A percentile compares a stretch with the other conserved stretches of the same genome.
Conservation (phyloP, 179 eudicot species). For the Patellifolia procumbens region DNA sequence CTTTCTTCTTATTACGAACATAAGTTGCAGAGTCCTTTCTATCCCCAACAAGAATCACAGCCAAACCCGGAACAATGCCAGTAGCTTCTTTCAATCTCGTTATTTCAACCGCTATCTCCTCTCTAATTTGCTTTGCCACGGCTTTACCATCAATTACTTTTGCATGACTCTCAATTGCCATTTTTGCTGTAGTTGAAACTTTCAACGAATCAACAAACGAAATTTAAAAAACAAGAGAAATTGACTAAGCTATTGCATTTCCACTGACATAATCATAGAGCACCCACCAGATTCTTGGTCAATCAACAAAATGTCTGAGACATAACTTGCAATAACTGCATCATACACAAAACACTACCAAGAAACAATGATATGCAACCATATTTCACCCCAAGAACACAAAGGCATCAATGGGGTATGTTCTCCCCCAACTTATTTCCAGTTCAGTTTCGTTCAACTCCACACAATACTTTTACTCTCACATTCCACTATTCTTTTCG, state of each 20-base stretch:
- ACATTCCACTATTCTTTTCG: too few species aligned
- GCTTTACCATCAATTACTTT: constrained; percentile 80
- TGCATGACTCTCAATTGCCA: constrained; percentile 52
- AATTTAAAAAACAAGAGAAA: too few species aligned
- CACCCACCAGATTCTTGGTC: neutral
- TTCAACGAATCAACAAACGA: neutral
- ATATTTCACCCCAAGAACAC: too few species aligned
- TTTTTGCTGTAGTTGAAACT: constrained; percentile 42
- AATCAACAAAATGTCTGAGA: neutral
- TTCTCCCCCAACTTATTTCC: too few species aligned
- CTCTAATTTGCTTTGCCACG: constrained; percentile 70
- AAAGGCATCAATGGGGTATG: too few species aligned
- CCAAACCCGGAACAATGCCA: constrained; percentile 87
- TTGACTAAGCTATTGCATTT: neutral
- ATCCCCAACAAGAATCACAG: constrained; percentile 89
- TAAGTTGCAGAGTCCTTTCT: constrained; percentile 90
- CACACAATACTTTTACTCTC: too few species aligned
- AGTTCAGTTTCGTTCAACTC: too few species aligned
- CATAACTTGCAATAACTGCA: neutral
- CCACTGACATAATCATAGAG: too few species aligned
- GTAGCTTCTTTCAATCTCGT: constrained; percentile 74
- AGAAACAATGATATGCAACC: too few species aligned
- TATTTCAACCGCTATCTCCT: constrained; percentile 72
- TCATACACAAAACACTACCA: too few species aligned
- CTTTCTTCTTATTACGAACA: constrained; percentile 89